A percentile compares a stretch with the other conserved stretches of the same genome.
Evolutionary conservation across 1,284 basidiomycete genomes (phyloP).

Genomic region (Austroboletus novae-zelandiae): DNA sequence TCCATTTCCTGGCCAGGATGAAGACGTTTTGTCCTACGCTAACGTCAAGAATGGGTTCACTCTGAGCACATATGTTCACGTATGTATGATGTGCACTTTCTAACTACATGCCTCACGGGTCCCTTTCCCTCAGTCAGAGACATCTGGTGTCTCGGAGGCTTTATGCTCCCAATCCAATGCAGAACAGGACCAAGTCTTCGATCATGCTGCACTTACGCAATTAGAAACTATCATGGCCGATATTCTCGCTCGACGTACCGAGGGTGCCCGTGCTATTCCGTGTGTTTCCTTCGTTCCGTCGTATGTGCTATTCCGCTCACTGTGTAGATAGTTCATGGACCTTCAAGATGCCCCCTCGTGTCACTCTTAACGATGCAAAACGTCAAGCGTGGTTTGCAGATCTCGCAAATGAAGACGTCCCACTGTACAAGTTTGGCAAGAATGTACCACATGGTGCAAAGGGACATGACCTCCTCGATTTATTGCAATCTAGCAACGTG

Average conservation of each 20-base stretch:
- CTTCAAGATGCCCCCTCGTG: slow-evolving; percentile 84
- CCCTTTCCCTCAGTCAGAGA: slow-evolving; percentile 19
- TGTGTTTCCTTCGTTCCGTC: slow-evolving; percentile 36
- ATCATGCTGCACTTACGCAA: slow-evolving; percentile 56
- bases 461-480: slow-evolving; percentile 87
- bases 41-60: slow-evolving; percentile 81
- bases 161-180: slow-evolving; percentile 53
- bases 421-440: slow-evolving; percentile 84
- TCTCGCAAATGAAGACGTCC: slow-evolving; percentile 85
- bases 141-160: slow-evolving; percentile 43
- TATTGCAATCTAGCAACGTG: slow-evolving; percentile 80
- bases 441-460: slow-evolving; percentile 93
- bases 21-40: slow-evolving; percentile 76
- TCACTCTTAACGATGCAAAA: slow-evolving; percentile 88
- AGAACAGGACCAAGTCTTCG: slow-evolving; percentile 51
- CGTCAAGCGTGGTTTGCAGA: slow-evolving; percentile 89
- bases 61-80: slow-evolving; percentile 59
- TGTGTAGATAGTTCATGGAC: slow-evolving; percentile 54
- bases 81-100: slow-evolving; percentile 23
- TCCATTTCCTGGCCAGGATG: slow-evolving; percentile 78
- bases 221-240: slow-evolving; percentile 81
- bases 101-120: slow-evolving; percentile 20
- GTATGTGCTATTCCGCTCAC: slow-evolving; percentile 3
- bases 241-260: slow-evolving; percentile 65
- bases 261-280: slow-evolving; percentile 58